phyloP scores from a whole-genome alignment of 345 rosid genomes.

The Populus euphratica region DNA sequence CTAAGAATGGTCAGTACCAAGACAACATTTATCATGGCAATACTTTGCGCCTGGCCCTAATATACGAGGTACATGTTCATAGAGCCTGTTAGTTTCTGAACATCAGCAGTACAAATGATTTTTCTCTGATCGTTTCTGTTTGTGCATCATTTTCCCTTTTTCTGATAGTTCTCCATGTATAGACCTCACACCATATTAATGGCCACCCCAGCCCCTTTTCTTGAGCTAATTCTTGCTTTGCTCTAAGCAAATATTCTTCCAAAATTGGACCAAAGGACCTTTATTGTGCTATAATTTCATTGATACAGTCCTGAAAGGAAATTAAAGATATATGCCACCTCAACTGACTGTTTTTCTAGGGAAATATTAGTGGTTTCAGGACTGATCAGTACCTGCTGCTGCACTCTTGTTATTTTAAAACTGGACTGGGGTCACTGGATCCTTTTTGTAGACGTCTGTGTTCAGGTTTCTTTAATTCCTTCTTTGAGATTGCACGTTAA shows the following conservation, averaged over 20 bases:
- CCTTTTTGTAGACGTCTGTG: neutral
- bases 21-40: slow-evolving; percentile 7
- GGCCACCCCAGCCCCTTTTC: neutral
- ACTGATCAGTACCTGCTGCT: neutral
- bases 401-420: neutral
- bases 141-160: neutral
- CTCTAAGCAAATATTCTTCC: neutral
- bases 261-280: neutral
- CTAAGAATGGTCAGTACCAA: slow-evolving; percentile 4
- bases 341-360: neutral
- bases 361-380: neutral
- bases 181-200: neutral
- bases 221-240: neutral
- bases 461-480: neutral
- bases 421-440: neutral
- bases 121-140: neutral
- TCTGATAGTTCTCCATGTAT: neutral
- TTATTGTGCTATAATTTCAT: neutral
- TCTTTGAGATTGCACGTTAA: too few species aligned
- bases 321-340: neutral
- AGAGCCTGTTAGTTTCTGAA: neutral
- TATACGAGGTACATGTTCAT: slow-evolving; percentile 10
- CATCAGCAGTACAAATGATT: neutral
- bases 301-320: neutral
- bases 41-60: slow-evolving; percentile 15